Percentiles rank a stretch among this genome's conserved stretches.
Conservation (phyloP, 2,329 filamentous ascomycete species). For the Scleromitrula shiraiana region DNA sequence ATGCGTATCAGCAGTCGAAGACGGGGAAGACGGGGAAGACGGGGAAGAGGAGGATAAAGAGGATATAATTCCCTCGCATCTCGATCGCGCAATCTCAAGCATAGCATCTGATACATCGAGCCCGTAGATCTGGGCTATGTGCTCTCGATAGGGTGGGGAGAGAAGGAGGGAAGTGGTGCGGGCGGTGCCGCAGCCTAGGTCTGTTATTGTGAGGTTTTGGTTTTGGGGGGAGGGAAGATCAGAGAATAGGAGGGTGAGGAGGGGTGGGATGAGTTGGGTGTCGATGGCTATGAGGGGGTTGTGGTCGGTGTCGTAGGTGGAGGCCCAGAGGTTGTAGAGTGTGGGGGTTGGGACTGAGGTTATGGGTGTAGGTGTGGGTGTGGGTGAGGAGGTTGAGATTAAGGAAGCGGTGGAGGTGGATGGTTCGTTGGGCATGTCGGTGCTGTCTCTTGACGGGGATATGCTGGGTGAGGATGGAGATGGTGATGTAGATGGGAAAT, state of each 20-base stretch:
- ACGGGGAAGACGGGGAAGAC: too few species aligned
- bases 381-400: too few species aligned
- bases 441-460: too few species aligned
- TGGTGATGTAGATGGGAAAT: too few species aligned
- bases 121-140: conserved; percentile 30
- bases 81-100: conserved; percentile 42
- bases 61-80: too few species aligned
- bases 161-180: conserved; percentile 50
- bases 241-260: conserved; percentile 43
- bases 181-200: conserved; percentile 59
- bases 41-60: too few species aligned
- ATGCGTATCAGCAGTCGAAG: not conserved
- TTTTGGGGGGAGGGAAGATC: conserved; percentile 14
- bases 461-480: too few species aligned
- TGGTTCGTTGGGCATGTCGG: too few species aligned
- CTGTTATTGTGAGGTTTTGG: conserved; percentile 38
- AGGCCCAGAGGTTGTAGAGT: conserved; percentile 43
- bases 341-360: conserved; percentile 33
- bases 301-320: conserved; percentile 54
- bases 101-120: conserved; percentile 48
- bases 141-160: conserved; percentile 14
- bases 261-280: conserved; percentile 42
- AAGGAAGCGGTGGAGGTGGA: too few species aligned
- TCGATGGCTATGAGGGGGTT: conserved; percentile 61
- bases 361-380: too few species aligned